phyloP scores from a whole-genome alignment of 164 flowering plant genomes.

The Paratinospora sagittata region DNA sequence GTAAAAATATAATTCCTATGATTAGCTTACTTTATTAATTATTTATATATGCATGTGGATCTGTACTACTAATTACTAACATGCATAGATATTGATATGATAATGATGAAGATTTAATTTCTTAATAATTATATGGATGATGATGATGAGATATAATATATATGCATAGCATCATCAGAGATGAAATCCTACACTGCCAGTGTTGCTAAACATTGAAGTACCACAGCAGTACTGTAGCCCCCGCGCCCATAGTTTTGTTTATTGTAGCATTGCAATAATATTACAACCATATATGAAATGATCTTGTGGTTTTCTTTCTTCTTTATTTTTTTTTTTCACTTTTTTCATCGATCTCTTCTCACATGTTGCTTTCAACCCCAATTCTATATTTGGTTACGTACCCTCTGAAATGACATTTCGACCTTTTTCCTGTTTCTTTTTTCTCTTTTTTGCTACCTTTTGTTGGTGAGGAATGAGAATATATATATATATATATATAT shows the following conservation, averaged over 20 bases:
- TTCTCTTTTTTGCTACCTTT: background rate
- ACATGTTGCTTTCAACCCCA: conserved; percentile 1
- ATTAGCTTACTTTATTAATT: no score
- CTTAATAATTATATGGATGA: no score
- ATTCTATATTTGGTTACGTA: background rate
- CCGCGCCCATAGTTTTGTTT: background rate
- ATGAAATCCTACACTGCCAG: background rate
- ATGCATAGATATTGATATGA: no score
- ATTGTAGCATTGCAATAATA: background rate
- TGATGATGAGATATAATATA: no score
- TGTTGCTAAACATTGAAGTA: background rate
- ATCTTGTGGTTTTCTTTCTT: background rate
- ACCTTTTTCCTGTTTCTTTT: background rate
- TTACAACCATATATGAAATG: background rate
- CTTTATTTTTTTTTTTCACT: no score
- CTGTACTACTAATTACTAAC: no score
- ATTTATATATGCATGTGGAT: no score
- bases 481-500: no score
- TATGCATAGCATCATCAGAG: background rate
- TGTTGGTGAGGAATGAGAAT: no score
- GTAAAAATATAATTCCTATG: no score
- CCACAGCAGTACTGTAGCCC: no score
- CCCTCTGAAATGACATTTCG: background rate
- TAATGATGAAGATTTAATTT: no score
- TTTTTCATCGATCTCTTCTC: background rate